Base-by-base conservation (phyloP, 306 rosid species). In the Prunus mira region DNA sequence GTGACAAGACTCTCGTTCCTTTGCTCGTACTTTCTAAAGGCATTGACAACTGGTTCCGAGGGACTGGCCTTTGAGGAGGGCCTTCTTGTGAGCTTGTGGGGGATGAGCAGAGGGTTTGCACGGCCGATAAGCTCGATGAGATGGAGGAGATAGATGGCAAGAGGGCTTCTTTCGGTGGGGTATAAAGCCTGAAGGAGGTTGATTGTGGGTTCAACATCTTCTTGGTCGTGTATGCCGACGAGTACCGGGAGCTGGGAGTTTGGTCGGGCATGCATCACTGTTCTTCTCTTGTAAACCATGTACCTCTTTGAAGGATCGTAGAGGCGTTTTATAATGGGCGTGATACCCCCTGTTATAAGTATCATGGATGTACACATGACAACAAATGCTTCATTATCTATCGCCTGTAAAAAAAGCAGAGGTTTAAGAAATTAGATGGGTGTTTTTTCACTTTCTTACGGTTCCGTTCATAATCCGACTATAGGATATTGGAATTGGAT, bases 231-330 rank as follows among this genome's bases (percentile, higher is more conserved):
- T 22, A 82, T 15, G 76, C 84, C 80, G 12, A 80, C 77, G 20
- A 83, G 74, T 9, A 80, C 22, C 4, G 66, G 54, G 25, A 80
- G 74, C 38, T 82, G 73, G 20, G 81, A 20, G 6, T 82, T 54
- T 0, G 74, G 19, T 62, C 46, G 78, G n/a, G 67, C 27, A 63
- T 46, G 28, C 65, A 52, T 80, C 65, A 82, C 65, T 7, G 74
- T 57, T 70, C 87, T 73, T 77, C 67, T 80, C 58, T 51, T 46
- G 22, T 77, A 62, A 22, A 60, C 81, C 41, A 3, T 18, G 65
- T 74, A 80, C 63, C 67, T 80, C 34, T 69, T 80, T 47, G 84
- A 82, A 71, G 89, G 85, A 69, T 83, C 80, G 10, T 74, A 80
- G 34, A 83, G 76, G 63, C 32, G 27, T 61, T 70, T 76, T 43